These are phyloP conservation scores for Setaria viridis DNA, from an alignment of 202 grass and related monocot species.

Conservation along the genomic window DNA sequence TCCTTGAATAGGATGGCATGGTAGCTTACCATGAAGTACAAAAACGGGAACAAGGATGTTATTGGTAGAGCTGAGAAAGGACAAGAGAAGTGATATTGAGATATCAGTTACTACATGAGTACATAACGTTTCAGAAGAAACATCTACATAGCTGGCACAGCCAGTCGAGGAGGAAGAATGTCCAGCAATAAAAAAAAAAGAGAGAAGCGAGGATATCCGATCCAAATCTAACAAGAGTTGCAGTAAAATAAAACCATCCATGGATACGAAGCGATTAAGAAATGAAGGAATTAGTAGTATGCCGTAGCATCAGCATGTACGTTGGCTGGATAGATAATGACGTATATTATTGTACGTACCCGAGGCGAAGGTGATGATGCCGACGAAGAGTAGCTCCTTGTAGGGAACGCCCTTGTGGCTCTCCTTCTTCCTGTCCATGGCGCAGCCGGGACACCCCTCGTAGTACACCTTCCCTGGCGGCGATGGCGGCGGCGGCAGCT, in stretches of 20 bases:
- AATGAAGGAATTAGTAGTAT: not conserved
- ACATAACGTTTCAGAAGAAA: not conserved
- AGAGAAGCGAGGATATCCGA: not conserved
- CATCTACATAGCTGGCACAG: not conserved
- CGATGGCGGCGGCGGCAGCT: not conserved
- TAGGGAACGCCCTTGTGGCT: conserved; percentile 36
- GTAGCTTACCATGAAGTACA: conserved; percentile 77
- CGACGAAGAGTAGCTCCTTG: conserved; percentile 56
- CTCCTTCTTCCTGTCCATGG: conserved; percentile 47
- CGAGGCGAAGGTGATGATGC: conserved; percentile 29
- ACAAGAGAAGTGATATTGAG: not conserved
- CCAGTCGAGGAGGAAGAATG: not conserved
- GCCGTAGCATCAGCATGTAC: not conserved
- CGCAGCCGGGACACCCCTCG: conserved; percentile 66
- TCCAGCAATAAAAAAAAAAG: not conserved
- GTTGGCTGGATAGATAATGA: not conserved
- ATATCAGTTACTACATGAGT: not conserved
- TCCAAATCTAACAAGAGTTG: not conserved
- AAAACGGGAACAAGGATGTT: conserved; percentile 66
- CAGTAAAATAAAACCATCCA: conserved; percentile 34
- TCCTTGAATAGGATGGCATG: not conserved
- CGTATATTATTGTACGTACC: not conserved
- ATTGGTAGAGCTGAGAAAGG: conserved; percentile 55
- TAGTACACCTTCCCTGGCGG: conserved; percentile 41
- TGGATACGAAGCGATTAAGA: not conserved